Base-by-base conservation (phyloP, 2,329 filamentous ascomycete species). In the Lojkania enalia region DNA sequence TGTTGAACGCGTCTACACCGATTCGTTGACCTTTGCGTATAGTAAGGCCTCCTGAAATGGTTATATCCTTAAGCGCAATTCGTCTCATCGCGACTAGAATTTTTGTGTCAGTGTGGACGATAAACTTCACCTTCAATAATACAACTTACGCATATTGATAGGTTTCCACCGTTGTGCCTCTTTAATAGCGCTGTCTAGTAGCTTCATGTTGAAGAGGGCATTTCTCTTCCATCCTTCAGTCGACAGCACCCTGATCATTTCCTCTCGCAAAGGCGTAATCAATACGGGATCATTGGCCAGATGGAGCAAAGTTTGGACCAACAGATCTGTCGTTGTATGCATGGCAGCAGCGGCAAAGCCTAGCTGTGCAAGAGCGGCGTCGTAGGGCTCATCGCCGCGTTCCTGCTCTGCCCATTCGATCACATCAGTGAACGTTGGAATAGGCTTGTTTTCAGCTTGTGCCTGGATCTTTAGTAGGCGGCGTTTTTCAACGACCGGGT, bases 101-200 rank as follows among this genome's bases (percentile, higher is more conserved):
- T 27, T 7, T 7, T 27, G 23, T 7, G n/a, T 27, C 7, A 7
- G n/a, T 27, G n/a, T n/a, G n/a, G n/a, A n/a, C n/a, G n/a, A n/a
- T n/a, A n/a, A n/a, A n/a, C n/a, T n/a, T n/a, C n/a, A n/a, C n/a
- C n/a, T n/a, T n/a, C n/a, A n/a, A n/a, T n/a, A n/a, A n/a, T n/a
- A n/a, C n/a, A n/a, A n/a, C n/a, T n/a, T n/a, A n/a, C 58, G 14
- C n/a, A 39, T 31, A 3, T 20, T 21, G 3, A 55, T 43, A 0
- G 54, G 53, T 15, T 57, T 60, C 15, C 61, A 21, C 27, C 66
- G 45, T 45, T 67, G 63, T 2, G 51, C 53, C 42, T 69, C 66
- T 48, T 67, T 67, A 42, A 69, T 49, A 37, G 65, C 52, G 46
- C 61, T 66, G 44, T 69, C 66, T 36, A 69, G 51, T 14, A 67